Evolutionary conservation across 495 filamentous ascomycete species (phyloP).

Genomic region (Daldinia decipiens): DNA sequence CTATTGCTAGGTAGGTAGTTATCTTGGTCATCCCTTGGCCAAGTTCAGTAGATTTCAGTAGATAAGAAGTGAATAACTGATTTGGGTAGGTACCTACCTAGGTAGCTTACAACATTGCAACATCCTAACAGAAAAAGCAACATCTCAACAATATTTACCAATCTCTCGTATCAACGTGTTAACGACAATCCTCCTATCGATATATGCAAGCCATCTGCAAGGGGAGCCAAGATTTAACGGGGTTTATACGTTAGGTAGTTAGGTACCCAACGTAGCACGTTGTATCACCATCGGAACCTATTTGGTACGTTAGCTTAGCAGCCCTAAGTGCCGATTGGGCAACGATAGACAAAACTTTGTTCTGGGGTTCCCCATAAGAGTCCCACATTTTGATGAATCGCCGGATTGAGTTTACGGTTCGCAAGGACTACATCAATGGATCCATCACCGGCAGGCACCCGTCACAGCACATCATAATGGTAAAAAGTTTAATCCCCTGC

Average conservation of each 20-base stretch:
- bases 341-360: constrained; percentile 5
- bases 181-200: background rate
- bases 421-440: background rate
- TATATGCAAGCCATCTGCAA: constrained; percentile 2
- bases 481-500: constrained; percentile 1
- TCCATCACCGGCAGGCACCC: background rate
- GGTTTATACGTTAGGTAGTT: background rate
- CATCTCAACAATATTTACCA: background rate
- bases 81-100: background rate
- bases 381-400: background rate
- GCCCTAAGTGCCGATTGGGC: constrained; percentile 30
- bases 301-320: background rate
- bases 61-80: background rate
- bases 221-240: background rate
- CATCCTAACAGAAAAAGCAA: background rate
- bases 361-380: constrained; percentile 38
- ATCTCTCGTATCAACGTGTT: constrained; percentile 1
- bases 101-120: background rate
- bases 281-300: background rate
- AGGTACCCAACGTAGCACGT: background rate
- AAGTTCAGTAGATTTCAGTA: background rate
- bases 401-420: background rate
- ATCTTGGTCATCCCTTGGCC: too few relatives aligned
- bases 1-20: background rate
- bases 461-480: background rate